These are phyloP conservation scores for Diddensiella santjacobensis DNA, from an alignment of 805 yeast genomes.

Conservation along the genomic window DNA sequence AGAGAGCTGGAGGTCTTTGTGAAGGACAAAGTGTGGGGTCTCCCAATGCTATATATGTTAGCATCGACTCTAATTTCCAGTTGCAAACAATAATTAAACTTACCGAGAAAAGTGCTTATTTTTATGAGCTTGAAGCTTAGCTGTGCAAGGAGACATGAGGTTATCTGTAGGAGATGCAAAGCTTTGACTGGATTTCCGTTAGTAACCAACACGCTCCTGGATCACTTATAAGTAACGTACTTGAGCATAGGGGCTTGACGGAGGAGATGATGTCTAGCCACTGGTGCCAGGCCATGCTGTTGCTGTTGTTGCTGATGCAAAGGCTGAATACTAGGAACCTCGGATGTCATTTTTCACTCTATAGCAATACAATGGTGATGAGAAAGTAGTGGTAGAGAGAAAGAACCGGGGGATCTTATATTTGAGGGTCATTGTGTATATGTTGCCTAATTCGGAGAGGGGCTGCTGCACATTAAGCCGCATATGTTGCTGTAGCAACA, in stretches of 20 bases:
- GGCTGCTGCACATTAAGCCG: too few species aligned
- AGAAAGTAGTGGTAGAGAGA: not conserved
- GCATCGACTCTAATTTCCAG: slow-evolving; percentile 11
- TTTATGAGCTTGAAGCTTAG: slow-evolving; percentile 50
- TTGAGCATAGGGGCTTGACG: slow-evolving; percentile 1
- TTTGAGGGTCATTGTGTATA: slow-evolving; percentile 5
- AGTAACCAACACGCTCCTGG: too few species aligned
- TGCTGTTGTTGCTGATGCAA: slow-evolving; percentile 16
- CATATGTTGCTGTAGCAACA: too few species aligned
- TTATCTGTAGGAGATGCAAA: slow-evolving; percentile 57
- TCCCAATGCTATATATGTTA: not conserved
- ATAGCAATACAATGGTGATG: too few species aligned
- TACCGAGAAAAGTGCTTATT: slow-evolving; percentile 39
- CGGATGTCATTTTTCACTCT: slow-evolving; percentile 17
- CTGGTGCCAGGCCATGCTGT: slow-evolving; percentile 9
- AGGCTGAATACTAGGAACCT: slow-evolving; percentile 19
- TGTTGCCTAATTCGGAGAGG: slow-evolving; percentile 11
- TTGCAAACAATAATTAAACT: slow-evolving; percentile 16
- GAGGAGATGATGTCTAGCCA: slow-evolving; percentile 2
- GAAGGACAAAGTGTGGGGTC: slow-evolving; percentile 15
- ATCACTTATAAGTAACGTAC: too few species aligned
- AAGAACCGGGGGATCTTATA: not conserved
- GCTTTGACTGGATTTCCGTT: slow-evolving; percentile 3
- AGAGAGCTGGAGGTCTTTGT: too few species aligned
- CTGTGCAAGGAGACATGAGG: slow-evolving; percentile 55